These are phyloP conservation scores for Asterophora lycoperdoides DNA, from an alignment of 768 basidiomycete species.

Conservation along the genomic window DNA sequence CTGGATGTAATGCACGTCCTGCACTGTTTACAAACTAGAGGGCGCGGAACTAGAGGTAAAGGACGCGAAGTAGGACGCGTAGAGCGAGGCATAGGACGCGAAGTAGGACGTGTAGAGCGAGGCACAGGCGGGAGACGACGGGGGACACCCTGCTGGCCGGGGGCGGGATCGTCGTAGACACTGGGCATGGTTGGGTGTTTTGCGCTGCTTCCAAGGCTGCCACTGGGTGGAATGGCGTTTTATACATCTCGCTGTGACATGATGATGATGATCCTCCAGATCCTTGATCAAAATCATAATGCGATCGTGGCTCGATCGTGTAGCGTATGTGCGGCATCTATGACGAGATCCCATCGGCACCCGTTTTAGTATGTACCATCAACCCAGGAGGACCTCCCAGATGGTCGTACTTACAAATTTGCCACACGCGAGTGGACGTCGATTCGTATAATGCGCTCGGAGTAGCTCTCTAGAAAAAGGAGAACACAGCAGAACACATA, in stretches of 20 bases:
- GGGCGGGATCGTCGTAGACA: constrained; percentile 9
- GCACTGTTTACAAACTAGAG: constrained; percentile 45
- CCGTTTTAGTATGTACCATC: no score
- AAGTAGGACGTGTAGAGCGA: constrained; percentile 19
- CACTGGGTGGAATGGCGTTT: not conserved
- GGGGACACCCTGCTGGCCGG: constrained; percentile 14
- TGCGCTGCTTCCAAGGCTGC: constrained; percentile 1
- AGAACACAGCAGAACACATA: not conserved
- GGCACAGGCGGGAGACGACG: constrained; percentile 23
- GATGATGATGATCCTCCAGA: no score
- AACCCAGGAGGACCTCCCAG: not conserved
- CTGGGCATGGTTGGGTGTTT: constrained; percentile 16
- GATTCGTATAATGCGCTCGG: no score
- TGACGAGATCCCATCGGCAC: not conserved
- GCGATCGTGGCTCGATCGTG: not conserved
- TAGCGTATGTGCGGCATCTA: no score
- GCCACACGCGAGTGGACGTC: no score
- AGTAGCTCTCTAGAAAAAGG: not conserved
- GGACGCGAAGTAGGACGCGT: constrained; percentile 33
- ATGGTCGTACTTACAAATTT: no score
- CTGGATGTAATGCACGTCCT: constrained; percentile 41
- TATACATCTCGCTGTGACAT: not conserved
- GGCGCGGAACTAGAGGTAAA: constrained; percentile 44
- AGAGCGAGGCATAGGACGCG: constrained; percentile 27
- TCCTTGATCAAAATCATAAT: not conserved